phyloP scores from a whole-genome alignment of 208 protist species.

The Leishmania lainsoni region DNA sequence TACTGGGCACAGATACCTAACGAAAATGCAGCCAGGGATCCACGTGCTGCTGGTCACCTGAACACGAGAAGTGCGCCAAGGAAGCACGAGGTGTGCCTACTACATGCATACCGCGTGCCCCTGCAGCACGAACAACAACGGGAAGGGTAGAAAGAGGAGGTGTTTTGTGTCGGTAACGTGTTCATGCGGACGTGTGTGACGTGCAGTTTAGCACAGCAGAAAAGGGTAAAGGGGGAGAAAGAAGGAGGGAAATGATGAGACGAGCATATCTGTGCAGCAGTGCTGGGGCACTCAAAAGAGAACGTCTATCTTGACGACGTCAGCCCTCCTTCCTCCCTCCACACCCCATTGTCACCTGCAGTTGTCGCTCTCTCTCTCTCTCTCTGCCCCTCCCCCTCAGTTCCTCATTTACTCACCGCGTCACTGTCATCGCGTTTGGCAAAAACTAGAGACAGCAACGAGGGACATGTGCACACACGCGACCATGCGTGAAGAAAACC shows the following conservation, averaged over 20 bases:
- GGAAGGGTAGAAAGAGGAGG: not conserved
- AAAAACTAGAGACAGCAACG: not conserved
- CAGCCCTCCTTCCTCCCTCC: not conserved
- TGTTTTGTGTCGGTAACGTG: not conserved
- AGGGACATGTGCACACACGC: too few species aligned
- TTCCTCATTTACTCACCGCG: not conserved
- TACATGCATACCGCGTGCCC: not conserved
- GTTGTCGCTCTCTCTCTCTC: not conserved
- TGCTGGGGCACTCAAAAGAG: too few species aligned
- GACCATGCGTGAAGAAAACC: not conserved
- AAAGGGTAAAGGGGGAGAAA: not conserved
- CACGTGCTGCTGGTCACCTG: not conserved
- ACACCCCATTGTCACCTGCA: not conserved
- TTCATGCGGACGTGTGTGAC: not conserved
- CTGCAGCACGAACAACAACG: not conserved
- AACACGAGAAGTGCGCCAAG: not conserved
- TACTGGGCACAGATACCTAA: not conserved
- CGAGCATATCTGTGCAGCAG: not conserved
- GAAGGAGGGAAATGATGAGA: not conserved
- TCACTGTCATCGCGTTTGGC: not conserved
- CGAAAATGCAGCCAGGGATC: not conserved
- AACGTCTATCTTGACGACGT: not conserved
- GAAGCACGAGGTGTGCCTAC: not conserved
- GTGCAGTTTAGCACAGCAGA: not conserved
- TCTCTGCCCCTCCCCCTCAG: too few species aligned